Base-by-base conservation (phyloP, 371 early-diverging fungal genomes). In the Mortierella sp. region DNA sequence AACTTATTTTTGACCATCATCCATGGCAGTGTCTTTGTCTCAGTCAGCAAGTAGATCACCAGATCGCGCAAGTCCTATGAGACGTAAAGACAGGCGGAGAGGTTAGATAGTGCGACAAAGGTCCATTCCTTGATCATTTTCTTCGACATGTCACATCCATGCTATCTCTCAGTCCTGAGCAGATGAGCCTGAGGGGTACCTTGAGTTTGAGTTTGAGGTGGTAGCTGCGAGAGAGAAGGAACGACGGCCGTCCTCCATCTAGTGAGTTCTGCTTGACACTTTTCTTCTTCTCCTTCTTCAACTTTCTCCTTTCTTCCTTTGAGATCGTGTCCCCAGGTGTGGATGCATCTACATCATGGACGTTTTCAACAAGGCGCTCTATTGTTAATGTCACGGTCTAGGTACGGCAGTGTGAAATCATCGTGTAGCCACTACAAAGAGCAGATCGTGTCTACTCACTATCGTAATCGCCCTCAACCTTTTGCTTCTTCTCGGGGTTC, bases 1-100 rank as follows among this genome's bases (percentile, higher is more conserved):
- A 80, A 80, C n/a, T 80, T 81, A 70, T 88, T 84, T 70, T 75
- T 85, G 75, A 85, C 80, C 86, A 85, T 85, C 28, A 82, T 85
- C 86, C 86, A 85, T 16, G 86, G 82, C 4, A 85, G 34, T 28
- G 82, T 80, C 74, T 79, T 79, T 0, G 82, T 85, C 38, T 85
- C 86, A 1, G 80, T 82, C 58, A 85, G 50, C 9, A 85, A 76
- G 44, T 85, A 85, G 2, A 82, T 44, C 13, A 85, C 52, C 1
- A 85, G 82, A 16, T 81, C 82, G 3, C 86, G 77, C 24, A 85
- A 10, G 68, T 85, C 86, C 86, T 85, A 47, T n/a, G 14, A 10
- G 45, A 19, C 9, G 16, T 44, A 26, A 58, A 38, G 68, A 26
- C 13, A 28, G 26, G 7, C 13, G 16, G 0, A 55, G 57, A 74